Evolutionary conservation across 345 rosid species (phyloP), one percentile per base, ranked within the genome.

Genomic region (Turritis glabra): DNA sequence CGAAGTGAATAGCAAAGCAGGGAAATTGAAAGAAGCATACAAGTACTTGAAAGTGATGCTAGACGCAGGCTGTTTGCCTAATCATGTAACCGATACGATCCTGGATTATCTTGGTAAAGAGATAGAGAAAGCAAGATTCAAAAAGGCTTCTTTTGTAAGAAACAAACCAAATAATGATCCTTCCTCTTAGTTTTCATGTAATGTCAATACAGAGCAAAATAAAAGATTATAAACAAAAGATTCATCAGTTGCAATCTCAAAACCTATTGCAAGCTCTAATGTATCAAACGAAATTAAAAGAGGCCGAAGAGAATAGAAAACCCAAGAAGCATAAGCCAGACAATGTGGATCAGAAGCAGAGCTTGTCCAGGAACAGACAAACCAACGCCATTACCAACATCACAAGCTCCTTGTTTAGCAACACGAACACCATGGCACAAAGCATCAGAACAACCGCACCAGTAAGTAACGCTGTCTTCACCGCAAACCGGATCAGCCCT

Each of bases 371-470:
- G 89, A 76, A 93, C 84, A 66, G 97, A 82, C 37, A 84, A 80
- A 57, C 84, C 81, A 35, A 92, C 96, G 9, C 90, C 90, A 33
- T 76, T 92, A 41, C 90, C 93, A 19, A 87, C 69, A 71, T 89
- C 96, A 50, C 99, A 95, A 75, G 82, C 86, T 18, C 98, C 98
- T 44, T 64, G 64, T 76, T 90, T 92, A 1, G 82, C 84, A 4
- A 90, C 98, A 18, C 77, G 51, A 76, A 81, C 84, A 2, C 96
- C 94, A 5, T 82, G 79, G 27, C 99, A 95, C 43, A 65, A 58
- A 7, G 99, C 99, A 50, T 95, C 94, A 5, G 84, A 68, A 71
- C 99, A 90, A 29, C 99, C 99, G 66, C 99, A 95, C 99, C 99
- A 95, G 77, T 95, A 95, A 43, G 97, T 95, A 65, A 88, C 88